These are phyloP conservation scores for Cryptococcus depauperatus DNA, from an alignment of 1,284 basidiomycete species.

Conservation along the genomic window DNA sequence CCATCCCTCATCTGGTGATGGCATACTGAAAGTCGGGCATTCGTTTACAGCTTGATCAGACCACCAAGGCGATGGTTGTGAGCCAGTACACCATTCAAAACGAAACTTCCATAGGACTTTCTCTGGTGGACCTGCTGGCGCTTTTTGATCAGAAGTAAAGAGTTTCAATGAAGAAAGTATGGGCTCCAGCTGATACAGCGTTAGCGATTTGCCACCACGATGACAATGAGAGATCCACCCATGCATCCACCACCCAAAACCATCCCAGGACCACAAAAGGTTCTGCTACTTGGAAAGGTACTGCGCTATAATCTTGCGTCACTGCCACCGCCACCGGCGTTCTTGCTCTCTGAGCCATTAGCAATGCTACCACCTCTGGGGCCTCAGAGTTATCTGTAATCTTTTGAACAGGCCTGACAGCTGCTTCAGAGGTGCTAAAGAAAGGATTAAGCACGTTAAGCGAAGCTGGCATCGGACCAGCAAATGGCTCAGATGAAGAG, in stretches of 20 bases:
- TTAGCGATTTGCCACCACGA: neutral
- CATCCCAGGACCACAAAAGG: slow-evolving; percentile 38
- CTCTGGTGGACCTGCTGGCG: slow-evolving; percentile 9
- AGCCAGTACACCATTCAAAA: slow-evolving; percentile 35
- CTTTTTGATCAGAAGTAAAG: slow-evolving; percentile 1
- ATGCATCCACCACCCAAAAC: slow-evolving; percentile 43
- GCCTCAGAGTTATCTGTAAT: slow-evolving; percentile 5
- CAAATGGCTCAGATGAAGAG: slow-evolving; percentile 4
- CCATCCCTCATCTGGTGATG: too few relatives aligned
- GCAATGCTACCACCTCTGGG: slow-evolving; percentile 29
- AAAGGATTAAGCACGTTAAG: too few relatives aligned
- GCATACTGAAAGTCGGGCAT: too few relatives aligned
- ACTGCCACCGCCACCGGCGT: slow-evolving; percentile 36
- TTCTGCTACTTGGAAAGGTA: slow-evolving; percentile 35
- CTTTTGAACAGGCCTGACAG: slow-evolving; percentile 2
- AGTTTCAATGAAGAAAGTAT: slow-evolving; percentile 12
- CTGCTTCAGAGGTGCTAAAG: slow-evolving; percentile 2
- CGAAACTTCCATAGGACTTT: slow-evolving; percentile 36
- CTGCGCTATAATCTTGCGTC: slow-evolving; percentile 27
- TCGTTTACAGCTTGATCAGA: neutral
- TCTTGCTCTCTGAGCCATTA: slow-evolving; percentile 32
- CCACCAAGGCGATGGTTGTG: slow-evolving; percentile 36
- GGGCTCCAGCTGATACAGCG: slow-evolving; percentile 29
- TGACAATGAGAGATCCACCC: slow-evolving; percentile 20
- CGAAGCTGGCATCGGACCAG: slow-evolving; percentile 3